Base-by-base conservation (phyloP, 1,139 yeast genomes). In the Wickerhamomyces sp. region DNA sequence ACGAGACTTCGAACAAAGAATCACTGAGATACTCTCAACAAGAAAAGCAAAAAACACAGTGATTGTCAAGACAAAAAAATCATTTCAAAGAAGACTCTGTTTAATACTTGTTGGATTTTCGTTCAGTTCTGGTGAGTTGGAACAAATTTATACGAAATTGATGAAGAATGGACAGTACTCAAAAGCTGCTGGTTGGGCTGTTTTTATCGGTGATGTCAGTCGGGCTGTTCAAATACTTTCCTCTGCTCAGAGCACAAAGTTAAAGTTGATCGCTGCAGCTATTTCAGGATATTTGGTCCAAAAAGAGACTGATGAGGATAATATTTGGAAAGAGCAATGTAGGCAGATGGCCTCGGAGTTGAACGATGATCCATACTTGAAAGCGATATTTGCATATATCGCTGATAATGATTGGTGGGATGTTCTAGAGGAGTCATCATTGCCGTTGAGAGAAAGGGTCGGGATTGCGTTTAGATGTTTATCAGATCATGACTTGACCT, bases 131-230 rank as follows among this genome's bases (percentile, higher is more conserved):
- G 65, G 73, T 13, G 95, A 87, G 50, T 70, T 88, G 44, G 95
- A 88, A 39, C 78, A 72, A 30, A 78, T 83, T 45, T 70, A 86
- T 32, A 63, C 65, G 23, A 65, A 68, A 28, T 65, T 89, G 30
- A 74, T 81, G 20, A 58, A 64, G 0, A 60, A 66, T 19, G 91
- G 87, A 0, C 72, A 75, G 43, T 73, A 73, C 41, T 95, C 87
- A 44, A 81, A 91, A 54, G 97, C 98, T 1, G 98, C 97, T 1
- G 97, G 95, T 0, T 87, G 96, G 95, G 96, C 97, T 0, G 91
- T 88, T 1, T 91, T 91, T 58, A 93, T 87, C 55, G 96, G 95
- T 2, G 85, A 88, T 56, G 84, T 91, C 2, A 72, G 75, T 5
- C 71, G 79, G 38, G 96, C 96, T 0, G 84, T 89, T 9, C 77